These are phyloP conservation scores for Cornus suecica DNA, from an alignment of 148 eudicot species.

Conservation along the genomic window DNA sequence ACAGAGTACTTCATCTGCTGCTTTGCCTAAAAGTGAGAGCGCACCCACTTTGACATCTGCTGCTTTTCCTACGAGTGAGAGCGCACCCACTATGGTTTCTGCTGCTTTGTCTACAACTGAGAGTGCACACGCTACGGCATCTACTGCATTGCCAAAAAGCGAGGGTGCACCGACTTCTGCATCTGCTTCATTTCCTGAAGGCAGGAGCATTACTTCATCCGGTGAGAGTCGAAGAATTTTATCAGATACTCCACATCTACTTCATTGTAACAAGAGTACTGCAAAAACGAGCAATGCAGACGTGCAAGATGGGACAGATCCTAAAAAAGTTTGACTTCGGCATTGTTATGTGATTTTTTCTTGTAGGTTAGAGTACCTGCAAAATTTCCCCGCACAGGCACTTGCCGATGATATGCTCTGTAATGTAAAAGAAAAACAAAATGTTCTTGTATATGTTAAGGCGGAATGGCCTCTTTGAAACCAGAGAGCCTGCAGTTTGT, in stretches of 20 bases:
- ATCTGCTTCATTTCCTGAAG: not conserved
- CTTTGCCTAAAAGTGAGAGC: constrained; percentile 3
- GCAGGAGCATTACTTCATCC: not conserved
- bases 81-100: constrained; percentile 3
- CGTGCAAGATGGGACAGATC: constrained; percentile 11
- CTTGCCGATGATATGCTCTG: not conserved
- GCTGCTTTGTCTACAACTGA: constrained; percentile 6
- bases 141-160: not conserved
- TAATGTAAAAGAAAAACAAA: too few species aligned
- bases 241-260: constrained; percentile 12
- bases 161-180: not conserved
- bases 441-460: not conserved
- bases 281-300: not conserved
- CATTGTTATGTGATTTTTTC: not conserved
- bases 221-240: constrained; percentile 14
- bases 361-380: not conserved
- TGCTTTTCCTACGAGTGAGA: constrained; percentile 21
- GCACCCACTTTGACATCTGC: not conserved
- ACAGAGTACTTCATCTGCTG: not conserved
- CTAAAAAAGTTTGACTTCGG: constrained; percentile 2
- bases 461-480: not conserved
- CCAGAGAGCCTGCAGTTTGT: not conserved
- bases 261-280: constrained; percentile 2
- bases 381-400: not conserved
- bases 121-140: not conserved